Percentiles rank a stretch among this genome's conserved stretches.
Conservation (phyloP, 2,329 filamentous ascomycete species). For the Nemania diffusa region DNA sequence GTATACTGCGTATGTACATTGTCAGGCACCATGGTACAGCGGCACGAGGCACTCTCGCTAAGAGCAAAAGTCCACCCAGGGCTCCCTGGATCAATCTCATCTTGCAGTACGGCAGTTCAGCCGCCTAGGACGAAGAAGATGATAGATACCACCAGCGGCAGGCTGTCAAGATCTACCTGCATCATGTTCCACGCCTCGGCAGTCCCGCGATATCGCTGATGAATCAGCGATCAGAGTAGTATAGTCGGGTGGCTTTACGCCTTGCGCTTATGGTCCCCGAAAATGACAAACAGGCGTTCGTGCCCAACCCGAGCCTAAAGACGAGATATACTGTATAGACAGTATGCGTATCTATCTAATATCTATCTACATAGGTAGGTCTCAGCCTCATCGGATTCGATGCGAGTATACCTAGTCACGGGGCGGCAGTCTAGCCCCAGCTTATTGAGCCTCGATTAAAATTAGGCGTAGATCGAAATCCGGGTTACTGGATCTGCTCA, state of each 20-base stretch:
- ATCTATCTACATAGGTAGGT: background rate
- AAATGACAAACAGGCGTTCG: background rate
- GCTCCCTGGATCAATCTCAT: background rate
- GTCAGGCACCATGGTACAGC: background rate
- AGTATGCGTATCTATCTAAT: background rate
- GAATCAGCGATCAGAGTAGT: background rate
- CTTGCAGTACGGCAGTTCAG: background rate
- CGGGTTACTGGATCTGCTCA: constrained; percentile 2
- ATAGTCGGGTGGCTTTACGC: background rate
- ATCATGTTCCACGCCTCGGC: background rate
- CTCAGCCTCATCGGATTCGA: background rate
- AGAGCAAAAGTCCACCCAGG: background rate
- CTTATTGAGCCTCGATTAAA: background rate
- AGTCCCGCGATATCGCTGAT: background rate
- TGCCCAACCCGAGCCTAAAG: background rate
- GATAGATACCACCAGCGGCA: background rate
- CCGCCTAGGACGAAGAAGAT: too few relatives aligned
- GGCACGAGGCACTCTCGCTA: background rate
- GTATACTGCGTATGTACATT: background rate
- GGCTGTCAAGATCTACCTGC: background rate
- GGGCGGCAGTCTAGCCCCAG: background rate
- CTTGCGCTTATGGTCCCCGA: background rate
- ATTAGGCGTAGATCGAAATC: background rate
- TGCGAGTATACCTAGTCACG: background rate
- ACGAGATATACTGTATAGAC: background rate